phyloP scores from a whole-genome alignment of 306 rosid species.

The Parietaria judaica region DNA sequence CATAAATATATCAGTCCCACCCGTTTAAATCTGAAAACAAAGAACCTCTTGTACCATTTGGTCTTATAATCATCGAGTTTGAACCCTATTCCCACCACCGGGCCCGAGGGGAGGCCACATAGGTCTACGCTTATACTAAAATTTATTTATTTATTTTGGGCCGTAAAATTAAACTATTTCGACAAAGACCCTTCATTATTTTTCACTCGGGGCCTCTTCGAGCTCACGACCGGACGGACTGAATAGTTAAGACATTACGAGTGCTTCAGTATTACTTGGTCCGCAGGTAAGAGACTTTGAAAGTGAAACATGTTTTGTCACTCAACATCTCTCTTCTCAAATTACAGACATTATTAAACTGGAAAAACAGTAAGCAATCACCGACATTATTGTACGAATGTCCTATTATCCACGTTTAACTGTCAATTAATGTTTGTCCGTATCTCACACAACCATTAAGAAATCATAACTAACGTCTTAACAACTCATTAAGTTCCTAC shows the following conservation, averaged over 20 bases:
- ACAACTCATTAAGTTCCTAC: not conserved
- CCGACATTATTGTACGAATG: not conserved
- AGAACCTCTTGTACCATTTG: too few relatives aligned
- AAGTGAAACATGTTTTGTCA: not conserved
- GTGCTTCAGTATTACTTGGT: not conserved
- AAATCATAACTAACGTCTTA: not conserved
- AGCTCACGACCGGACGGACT: too few relatives aligned
- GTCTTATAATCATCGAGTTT: too few relatives aligned
- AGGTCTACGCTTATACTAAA: too few relatives aligned
- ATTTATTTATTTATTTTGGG: too few relatives aligned
- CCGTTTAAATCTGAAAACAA: not conserved
- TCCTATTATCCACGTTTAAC: not conserved
- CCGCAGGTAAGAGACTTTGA: not conserved
- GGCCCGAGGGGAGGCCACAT: too few relatives aligned
- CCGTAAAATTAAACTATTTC: too few relatives aligned
- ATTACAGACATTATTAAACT: constrained; percentile 1
- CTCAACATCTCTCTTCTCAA: not conserved
- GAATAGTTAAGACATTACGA: not conserved
- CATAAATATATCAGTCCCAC: not conserved
- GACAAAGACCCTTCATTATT: too few relatives aligned
- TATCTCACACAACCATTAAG: too few relatives aligned
- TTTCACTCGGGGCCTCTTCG: too few relatives aligned
- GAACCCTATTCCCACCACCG: too few relatives aligned
- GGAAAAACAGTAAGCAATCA: not conserved
- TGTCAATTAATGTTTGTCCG: too few relatives aligned